Evolutionary conservation across 2,329 filamentous ascomycete species (phyloP).

Genomic region (Myriosclerotinia scirpicola): DNA sequence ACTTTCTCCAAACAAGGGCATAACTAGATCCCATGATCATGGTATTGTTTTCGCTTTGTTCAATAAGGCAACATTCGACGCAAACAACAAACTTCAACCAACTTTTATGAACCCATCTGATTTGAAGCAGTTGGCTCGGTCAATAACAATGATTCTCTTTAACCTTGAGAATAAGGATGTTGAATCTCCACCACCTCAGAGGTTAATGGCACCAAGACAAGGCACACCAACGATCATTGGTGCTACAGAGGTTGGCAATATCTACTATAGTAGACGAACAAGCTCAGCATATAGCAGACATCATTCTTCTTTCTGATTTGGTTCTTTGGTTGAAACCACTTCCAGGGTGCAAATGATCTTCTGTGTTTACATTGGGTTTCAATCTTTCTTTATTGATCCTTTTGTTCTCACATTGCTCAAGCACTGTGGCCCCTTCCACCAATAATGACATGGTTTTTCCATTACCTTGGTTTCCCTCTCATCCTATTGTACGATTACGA

Average conservation of each 20-base stretch:
- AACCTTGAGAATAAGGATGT: neutral
- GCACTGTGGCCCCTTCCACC: neutral
- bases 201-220: neutral
- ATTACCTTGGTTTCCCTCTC: neutral
- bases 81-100: neutral
- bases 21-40: neutral
- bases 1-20: neutral
- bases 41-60: constrained; percentile 15
- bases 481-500: neutral
- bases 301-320: constrained; percentile 11
- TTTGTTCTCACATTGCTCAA: neutral
- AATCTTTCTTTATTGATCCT: neutral
- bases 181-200: neutral
- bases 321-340: neutral
- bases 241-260: constrained; percentile 9
- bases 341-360: neutral
- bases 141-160: constrained; percentile 9
- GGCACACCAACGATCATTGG: neutral
- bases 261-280: constrained; percentile 14
- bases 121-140: neutral
- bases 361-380: no score
- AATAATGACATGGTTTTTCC: neutral
- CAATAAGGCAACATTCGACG: neutral
- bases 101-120: neutral
- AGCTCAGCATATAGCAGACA: neutral